Percentiles rank a stretch among this genome's conserved stretches.
phyloP scores from a whole-genome alignment of 2,329 filamentous ascomycete species.

The Magnaporthiopsis poae region DNA sequence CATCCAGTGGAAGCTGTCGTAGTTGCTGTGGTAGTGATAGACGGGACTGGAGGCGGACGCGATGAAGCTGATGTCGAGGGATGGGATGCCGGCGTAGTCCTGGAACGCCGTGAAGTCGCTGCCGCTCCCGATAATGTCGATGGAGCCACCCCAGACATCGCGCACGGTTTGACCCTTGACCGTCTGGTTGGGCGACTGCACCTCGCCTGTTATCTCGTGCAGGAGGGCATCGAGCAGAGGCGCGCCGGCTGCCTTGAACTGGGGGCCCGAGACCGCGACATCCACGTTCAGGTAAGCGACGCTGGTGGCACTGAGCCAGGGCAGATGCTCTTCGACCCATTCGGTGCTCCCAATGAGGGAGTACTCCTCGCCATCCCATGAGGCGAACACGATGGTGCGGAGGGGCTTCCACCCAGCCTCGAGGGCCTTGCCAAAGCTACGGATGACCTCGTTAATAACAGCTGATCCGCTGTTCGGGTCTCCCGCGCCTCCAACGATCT shows the following conservation, averaged over 20 bases:
- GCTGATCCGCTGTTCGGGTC: constrained; percentile 79
- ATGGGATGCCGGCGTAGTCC: constrained; percentile 59
- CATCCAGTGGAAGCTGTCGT: constrained; percentile 89
- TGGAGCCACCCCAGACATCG: constrained; percentile 55
- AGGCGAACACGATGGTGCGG: constrained; percentile 82
- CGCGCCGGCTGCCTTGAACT: constrained; percentile 57
- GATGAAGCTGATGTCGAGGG: constrained; percentile 53
- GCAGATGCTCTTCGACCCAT: constrained; percentile 83
- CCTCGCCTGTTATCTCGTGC: constrained; percentile 51
- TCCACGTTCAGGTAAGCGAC: constrained; percentile 84
- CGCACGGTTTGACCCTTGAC: constrained; percentile 56
- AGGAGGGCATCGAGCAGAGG: constrained; percentile 68
- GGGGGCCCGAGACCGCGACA: constrained; percentile 55
- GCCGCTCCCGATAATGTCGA: constrained; percentile 59
- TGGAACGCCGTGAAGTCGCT: constrained; percentile 69
- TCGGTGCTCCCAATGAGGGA: constrained; percentile 79
- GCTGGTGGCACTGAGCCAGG: constrained; percentile 64
- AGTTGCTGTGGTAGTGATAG: constrained; percentile 84
- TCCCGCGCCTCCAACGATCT: constrained; percentile 54
- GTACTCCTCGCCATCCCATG: constrained; percentile 78
- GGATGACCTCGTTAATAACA: constrained; percentile 65
- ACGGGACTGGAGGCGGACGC: constrained; percentile 37
- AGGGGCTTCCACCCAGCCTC: constrained; percentile 70
- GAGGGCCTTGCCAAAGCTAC: constrained; percentile 61
- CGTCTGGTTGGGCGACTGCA: constrained; percentile 68